Evolutionary conservation across 2,329 filamentous ascomycete genomes (phyloP), one percentile per base, ranked within the genome.

Genomic region (Aspergillus ustus): DNA sequence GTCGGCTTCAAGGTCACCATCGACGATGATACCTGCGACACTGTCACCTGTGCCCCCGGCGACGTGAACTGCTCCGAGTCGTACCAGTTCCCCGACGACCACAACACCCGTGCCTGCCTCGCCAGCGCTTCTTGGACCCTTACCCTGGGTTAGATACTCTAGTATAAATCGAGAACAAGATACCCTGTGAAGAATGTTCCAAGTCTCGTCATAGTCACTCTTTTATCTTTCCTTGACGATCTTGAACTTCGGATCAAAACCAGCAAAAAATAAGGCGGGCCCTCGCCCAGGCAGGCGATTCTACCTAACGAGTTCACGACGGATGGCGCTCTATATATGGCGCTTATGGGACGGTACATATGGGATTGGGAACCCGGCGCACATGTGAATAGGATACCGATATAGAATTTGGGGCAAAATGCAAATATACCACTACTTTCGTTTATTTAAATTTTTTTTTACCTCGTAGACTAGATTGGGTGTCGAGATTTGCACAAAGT

Each of bases 111-210:
- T 40, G 67, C 65, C 51, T 74, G 72, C 43, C 43, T 59, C 4
- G 31, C 69, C 29, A 59, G 59, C 13, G 63, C 66, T 29, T 62
- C 69, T 60, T 62, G 77, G 63, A 65, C 84, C 80, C 44, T 85
- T 74, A 71, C 60, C 11, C 29, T 73, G 31, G 71, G 70, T 59
- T 69, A 65, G 58, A 34, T n/a, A 6, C 9, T 11, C 17, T 4
- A 34, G 25, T 2, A 25, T 4, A 25, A n/a, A 34, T n/a, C 4
- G 44, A 44, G 15, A 40, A 45, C 3, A 44, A 20, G n/a, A 52
- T 48, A 15, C 25, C 28, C 28, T 31, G 20, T 28, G 13, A 28
- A 34, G 34, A 11, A 46, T 9, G 25, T 43, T 25, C 45, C 19
- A 22, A 17, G 34, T 28, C 40, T 55, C 52, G 45, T 52, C 52